phyloP scores from a whole-genome alignment of 2,329 filamentous ascomycete species.

The Fusarium cyanostomum region DNA sequence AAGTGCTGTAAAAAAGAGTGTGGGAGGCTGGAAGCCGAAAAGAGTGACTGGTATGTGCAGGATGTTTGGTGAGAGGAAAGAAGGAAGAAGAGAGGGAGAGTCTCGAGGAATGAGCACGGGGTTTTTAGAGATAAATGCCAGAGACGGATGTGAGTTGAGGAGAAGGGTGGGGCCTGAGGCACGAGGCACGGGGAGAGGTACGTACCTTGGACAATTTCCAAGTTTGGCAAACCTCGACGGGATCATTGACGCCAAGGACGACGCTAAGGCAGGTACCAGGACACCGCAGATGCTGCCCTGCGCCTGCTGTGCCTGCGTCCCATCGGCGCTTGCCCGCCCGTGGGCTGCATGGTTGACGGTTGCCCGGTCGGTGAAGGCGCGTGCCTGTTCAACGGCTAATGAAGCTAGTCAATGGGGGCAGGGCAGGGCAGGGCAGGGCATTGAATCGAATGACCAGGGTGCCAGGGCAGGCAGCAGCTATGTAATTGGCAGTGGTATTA shows the following conservation, averaged over 20 bases:
- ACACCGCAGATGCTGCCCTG: conserved; percentile 6
- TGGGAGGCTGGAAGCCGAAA: conserved; percentile 45
- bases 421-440: conserved; percentile 12
- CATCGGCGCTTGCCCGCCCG: conserved; percentile 31
- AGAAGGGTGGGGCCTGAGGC: conserved; percentile 15
- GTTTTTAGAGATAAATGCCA: conserved; percentile 41
- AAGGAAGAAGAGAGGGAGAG: conserved; percentile 21
- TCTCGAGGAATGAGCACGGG: conserved; percentile 25
- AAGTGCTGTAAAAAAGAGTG: conserved; percentile 44
- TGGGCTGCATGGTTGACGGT: not conserved
- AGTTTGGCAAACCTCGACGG: conserved; percentile 17
- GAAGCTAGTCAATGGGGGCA: conserved; percentile 23
- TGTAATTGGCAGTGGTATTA: conserved; percentile 24
- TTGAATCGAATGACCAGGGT: conserved; percentile 6
- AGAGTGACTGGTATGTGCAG: conserved; percentile 46
- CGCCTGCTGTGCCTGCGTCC: conserved; percentile 23
- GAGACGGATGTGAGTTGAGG: conserved; percentile 25
- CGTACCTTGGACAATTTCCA: conserved; percentile 28
- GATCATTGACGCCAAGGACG: conserved; percentile 32
- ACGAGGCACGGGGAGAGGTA: conserved; percentile 9
- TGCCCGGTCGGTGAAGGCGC: conserved; percentile 37
- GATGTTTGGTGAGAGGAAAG: conserved; percentile 36
- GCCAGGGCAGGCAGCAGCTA: conserved; percentile 14
- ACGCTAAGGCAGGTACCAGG: conserved; percentile 39
- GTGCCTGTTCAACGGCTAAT: conserved; percentile 31